These are phyloP conservation scores for Colletotrichum noveboracense DNA, from an alignment of 2,329 filamentous ascomycete genomes.

Conservation along the genomic window DNA sequence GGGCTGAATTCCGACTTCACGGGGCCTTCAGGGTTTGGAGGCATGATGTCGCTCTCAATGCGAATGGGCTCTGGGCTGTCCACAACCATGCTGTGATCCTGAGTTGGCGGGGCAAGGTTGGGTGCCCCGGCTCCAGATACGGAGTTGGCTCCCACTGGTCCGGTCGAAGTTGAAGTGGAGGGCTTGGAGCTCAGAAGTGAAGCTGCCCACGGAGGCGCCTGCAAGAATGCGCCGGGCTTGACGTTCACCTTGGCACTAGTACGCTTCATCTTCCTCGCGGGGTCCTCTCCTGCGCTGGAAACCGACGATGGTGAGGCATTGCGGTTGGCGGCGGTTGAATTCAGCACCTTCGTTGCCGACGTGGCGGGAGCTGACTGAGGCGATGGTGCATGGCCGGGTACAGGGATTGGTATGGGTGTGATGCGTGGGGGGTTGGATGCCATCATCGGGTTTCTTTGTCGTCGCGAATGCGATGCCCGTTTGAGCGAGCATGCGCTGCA, in stretches of 20 bases:
- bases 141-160: neutral
- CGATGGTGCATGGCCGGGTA: neutral
- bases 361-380: neutral
- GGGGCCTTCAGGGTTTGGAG: neutral
- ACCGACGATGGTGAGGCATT: neutral
- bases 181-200: neutral
- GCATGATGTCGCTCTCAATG: conserved; percentile 29
- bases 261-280: conserved; percentile 11
- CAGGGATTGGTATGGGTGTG: neutral
- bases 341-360: neutral
- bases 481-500: neutral
- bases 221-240: neutral
- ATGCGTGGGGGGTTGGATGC: neutral
- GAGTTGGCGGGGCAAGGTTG: neutral
- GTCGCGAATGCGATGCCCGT: neutral
- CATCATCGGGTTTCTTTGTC: neutral
- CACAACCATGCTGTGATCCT: neutral
- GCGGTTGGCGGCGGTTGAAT: neutral
- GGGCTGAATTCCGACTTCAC: neutral
- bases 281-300: neutral
- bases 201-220: conserved; percentile 6
- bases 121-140: neutral
- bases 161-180: neutral
- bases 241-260: conserved; percentile 1
- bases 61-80: conserved; percentile 4